These are phyloP conservation scores for Candida maesae DNA, from an alignment of 805 yeast species.

Conservation along the genomic window DNA sequence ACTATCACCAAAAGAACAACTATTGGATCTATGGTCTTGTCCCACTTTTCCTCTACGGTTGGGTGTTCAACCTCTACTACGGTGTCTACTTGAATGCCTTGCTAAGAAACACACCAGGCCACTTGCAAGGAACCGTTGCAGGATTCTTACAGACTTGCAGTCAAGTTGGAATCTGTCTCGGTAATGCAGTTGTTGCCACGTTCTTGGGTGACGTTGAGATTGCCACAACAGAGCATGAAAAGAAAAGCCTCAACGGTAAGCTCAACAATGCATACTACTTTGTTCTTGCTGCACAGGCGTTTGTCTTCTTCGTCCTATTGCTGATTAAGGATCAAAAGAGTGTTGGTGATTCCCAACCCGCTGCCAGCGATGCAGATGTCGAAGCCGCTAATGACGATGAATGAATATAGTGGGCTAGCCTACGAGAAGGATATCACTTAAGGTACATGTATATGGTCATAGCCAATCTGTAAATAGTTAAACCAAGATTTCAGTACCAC, in stretches of 20 bases:
- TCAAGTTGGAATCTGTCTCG: slow-evolving; percentile 32
- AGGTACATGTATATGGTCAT: too few species aligned
- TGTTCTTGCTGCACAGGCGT: neutral
- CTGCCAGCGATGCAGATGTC: too few species aligned
- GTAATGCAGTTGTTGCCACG: slow-evolving; percentile 27
- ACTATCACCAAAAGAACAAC: slow-evolving; percentile 11
- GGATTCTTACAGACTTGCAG: slow-evolving; percentile 27
- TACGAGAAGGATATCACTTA: too few species aligned
- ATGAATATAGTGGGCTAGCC: too few species aligned
- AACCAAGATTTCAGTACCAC: too few species aligned
- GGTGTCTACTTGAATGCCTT: slow-evolving; percentile 31
- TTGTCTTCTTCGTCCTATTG: neutral
- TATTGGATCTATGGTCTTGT: slow-evolving; percentile 31
- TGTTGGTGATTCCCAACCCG: too few species aligned
- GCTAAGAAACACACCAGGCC: slow-evolving; percentile 31
- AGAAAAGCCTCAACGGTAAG: neutral
- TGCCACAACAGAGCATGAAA: neutral
- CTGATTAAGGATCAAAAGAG: neutral
- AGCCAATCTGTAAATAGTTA: too few species aligned
- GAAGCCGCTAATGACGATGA: too few species aligned
- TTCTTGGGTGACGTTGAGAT: slow-evolving; percentile 25
- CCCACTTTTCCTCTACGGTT: slow-evolving; percentile 24
- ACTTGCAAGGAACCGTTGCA: slow-evolving; percentile 31
- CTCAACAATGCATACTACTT: neutral
- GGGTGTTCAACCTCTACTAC: slow-evolving; percentile 31